Base-by-base conservation (phyloP, 2,329 filamentous ascomycete species). In the Diaporthe nobilis region DNA sequence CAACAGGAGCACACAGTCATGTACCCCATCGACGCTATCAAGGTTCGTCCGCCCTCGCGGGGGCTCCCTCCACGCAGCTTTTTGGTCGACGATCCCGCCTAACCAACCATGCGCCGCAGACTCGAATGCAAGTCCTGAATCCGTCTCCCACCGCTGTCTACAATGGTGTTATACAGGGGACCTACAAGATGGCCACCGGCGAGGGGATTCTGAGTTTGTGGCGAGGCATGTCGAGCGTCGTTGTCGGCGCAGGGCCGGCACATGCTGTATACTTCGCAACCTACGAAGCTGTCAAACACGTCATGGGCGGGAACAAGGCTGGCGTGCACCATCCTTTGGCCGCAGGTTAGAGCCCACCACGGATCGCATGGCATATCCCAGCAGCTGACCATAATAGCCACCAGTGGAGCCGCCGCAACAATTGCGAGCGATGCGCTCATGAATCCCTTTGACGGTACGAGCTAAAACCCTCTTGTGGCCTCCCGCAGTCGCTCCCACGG, bases 211-310 rank as follows among this genome's bases (percentile, higher is more conserved):
- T 97, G 83, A 97, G 95, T 83, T 88, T 99, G 84, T 99, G 97
- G 97, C 93, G 95, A 85, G 97, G 97, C 80, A 94, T 99, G 86
- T 98, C 96, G 39, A 98, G 97, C 85, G 97, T 99, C 73, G 94
- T 98, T 77, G 91, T 98, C 67, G 97, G 97, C 83, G 97, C 97
- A 83, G 96, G 96, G 98, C 97, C 97, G 80, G 97, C 97, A 77
- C 97, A 99, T 83, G 97, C 97, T 60, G 95, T 99, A 75, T 98
- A 99, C 85, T 99, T 99, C 85, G 96, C 96, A 73, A 98, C 97
- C 55, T 99, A 98, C 84, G 97, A 99, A 87, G 92, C 95, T 76
- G 96, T 98, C 77, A 99, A 99, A 88, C 96, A 99, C 82, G 87
- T 96, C 60, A 97, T 98, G 88, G 97, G 97, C 75, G 97, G 96